Conservation (phyloP, 768 basidiomycete species). For the Exsudoporus frostii region DNA sequence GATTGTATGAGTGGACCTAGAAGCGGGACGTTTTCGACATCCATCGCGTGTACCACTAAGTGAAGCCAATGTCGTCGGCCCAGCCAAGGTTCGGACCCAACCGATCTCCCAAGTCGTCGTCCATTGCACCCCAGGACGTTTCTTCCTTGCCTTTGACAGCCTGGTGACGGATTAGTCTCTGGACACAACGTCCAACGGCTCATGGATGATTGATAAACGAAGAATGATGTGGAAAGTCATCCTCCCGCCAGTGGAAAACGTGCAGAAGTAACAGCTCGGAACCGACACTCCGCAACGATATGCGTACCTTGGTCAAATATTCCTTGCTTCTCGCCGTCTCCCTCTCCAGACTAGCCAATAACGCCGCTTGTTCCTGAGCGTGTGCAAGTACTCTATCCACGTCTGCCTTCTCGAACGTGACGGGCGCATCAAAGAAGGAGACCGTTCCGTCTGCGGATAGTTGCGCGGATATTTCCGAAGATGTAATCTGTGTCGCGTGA, state of each 20-base stretch:
- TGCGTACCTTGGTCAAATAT: conserved; percentile 63
- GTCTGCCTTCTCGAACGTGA: conserved; percentile 55
- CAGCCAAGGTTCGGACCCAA: conserved; percentile 18
- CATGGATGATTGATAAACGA: background rate
- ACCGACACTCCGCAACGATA: background rate
- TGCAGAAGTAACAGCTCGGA: background rate
- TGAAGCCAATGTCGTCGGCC: conserved; percentile 28
- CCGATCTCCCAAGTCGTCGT: conserved; percentile 29
- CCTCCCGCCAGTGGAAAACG: background rate
- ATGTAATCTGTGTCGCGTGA: conserved; percentile 54
- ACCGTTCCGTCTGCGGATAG: conserved; percentile 70
- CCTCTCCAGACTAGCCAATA: conserved; percentile 23
- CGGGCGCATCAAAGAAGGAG: conserved; percentile 64
- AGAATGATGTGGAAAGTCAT: background rate
- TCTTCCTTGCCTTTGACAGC: conserved; percentile 33
- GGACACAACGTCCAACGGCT: background rate
- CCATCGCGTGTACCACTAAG: conserved; percentile 5
- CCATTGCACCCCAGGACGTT: conserved; percentile 21
- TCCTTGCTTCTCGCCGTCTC: conserved; percentile 62
- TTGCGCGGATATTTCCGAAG: conserved; percentile 63
- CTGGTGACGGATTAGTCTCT: conserved; percentile 8
- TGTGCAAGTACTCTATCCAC: conserved; percentile 56
- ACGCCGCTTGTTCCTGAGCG: conserved; percentile 45
- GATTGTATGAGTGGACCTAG: background rate
- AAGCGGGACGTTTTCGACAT: background rate